Percentiles rank a stretch among this genome's conserved stretches.
Evolutionary conservation across 2,329 filamentous ascomycete species (phyloP).

Genomic region (Cordyceps farinosa): DNA sequence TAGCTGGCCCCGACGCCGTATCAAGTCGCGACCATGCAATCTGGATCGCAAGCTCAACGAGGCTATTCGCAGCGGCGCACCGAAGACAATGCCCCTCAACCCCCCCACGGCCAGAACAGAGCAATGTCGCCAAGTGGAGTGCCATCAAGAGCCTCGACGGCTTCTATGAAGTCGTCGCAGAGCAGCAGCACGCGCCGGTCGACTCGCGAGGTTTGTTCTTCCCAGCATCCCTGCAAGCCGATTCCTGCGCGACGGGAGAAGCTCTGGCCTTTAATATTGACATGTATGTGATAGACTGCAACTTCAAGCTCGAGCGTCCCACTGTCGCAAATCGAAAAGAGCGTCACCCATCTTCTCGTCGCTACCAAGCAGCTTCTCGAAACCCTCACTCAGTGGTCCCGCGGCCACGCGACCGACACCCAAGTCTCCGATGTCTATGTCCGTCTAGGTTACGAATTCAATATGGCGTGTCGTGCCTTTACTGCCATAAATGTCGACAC

Average conservation of each 20-base stretch:
- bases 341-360: conserved; percentile 93
- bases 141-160: conserved; percentile 12
- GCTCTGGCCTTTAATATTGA: conserved; percentile 22
- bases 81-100: neutral
- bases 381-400: conserved; percentile 96
- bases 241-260: neutral
- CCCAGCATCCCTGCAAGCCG: neutral
- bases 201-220: conserved; percentile 13
- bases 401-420: conserved; percentile 83
- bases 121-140: conserved; percentile 13
- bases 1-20: neutral
- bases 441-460: conserved; percentile 96
- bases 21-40: conserved; percentile 5
- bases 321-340: conserved; percentile 97
- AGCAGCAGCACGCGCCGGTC: conserved; percentile 11
- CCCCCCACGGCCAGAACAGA: conserved; percentile 4
- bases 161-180: conserved; percentile 16
- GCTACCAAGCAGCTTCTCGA: conserved; percentile 97
- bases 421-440: conserved; percentile 99
- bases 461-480: conserved; percentile 96
- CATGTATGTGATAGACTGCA: conserved; percentile 29
- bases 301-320: conserved; percentile 62
- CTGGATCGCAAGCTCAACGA: conserved; percentile 5
- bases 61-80: conserved; percentile 13
- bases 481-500: conserved; percentile 96